Percentiles rank a stretch among this genome's conserved stretches.
Evolutionary conservation across 768 basidiomycete genomes (phyloP).

Genomic region (Galerina sulciceps): DNA sequence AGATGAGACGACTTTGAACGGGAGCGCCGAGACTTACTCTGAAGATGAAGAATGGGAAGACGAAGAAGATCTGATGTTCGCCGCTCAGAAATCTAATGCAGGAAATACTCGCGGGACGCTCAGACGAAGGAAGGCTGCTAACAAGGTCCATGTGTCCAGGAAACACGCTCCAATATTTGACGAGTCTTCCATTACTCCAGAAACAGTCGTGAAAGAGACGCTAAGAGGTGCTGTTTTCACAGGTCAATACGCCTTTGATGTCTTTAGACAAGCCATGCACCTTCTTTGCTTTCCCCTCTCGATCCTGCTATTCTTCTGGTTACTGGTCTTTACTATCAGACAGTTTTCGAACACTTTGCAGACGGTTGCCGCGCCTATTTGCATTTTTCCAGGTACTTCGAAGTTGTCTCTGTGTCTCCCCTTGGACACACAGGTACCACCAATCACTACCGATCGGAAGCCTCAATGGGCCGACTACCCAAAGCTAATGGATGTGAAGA

Average conservation of each 20-base stretch:
- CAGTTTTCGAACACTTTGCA: slow-evolving; percentile 46
- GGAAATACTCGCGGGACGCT: too few species aligned
- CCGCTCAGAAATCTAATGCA: too few species aligned
- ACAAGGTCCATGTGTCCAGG: too few species aligned
- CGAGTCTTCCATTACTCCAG: slow-evolving; percentile 17
- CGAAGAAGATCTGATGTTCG: too few species aligned
- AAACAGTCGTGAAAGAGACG: slow-evolving; percentile 32
- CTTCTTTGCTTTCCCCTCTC: slow-evolving; percentile 62
- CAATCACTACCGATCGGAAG: slow-evolving; percentile 7
- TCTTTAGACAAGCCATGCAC: slow-evolving; percentile 49
- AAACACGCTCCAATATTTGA: background rate
- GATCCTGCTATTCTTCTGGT: slow-evolving; percentile 52
- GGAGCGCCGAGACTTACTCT: too few species aligned
- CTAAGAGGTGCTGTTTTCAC: slow-evolving; percentile 33
- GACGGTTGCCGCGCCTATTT: slow-evolving; percentile 57
- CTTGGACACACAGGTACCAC: background rate
- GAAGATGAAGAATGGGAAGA: too few species aligned
- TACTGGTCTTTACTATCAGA: slow-evolving; percentile 49
- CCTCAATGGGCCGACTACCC: slow-evolving; percentile 65
- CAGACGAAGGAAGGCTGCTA: too few species aligned
- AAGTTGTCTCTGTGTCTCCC: slow-evolving; percentile 45
- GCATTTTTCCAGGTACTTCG: slow-evolving; percentile 64
- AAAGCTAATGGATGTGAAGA: slow-evolving; percentile 60
- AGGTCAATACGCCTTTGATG: slow-evolving; percentile 47
- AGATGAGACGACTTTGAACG: too few species aligned